These are phyloP conservation scores for Malus domestica DNA, from an alignment of 306 rosid genomes.

Conservation along the genomic window DNA sequence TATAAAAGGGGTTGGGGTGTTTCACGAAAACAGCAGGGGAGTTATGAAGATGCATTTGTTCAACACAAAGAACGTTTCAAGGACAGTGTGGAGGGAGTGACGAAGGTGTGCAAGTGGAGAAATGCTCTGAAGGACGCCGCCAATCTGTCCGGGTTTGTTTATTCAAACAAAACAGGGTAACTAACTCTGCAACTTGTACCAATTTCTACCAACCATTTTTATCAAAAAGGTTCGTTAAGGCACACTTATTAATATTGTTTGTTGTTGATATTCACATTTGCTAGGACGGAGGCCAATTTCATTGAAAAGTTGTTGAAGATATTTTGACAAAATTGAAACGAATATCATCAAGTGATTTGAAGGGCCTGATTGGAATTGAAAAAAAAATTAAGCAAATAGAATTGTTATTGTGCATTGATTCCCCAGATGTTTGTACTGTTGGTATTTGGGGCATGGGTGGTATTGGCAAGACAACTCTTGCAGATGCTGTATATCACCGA, in stretches of 20 bases:
- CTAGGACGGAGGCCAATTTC: neutral
- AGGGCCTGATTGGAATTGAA: slow-evolving; percentile 11
- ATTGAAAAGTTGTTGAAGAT: neutral
- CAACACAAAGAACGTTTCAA: neutral
- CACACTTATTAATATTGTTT: too few relatives aligned
- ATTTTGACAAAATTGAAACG: neutral
- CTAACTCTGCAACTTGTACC: too few relatives aligned
- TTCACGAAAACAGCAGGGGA: neutral
- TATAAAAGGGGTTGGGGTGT: too few relatives aligned
- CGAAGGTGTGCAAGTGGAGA: neutral
- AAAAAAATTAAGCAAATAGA: neutral
- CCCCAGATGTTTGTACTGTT: neutral
- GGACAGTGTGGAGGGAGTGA: too few relatives aligned
- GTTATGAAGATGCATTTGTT: neutral
- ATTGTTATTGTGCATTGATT: neutral
- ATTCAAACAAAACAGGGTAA: neutral
- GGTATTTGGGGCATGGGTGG: slow-evolving; percentile 27
- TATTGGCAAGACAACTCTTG: neutral
- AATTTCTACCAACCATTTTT: too few relatives aligned
- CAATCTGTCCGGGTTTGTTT: neutral
- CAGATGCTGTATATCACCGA: neutral
- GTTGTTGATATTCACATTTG: too few relatives aligned
- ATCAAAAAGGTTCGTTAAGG: too few relatives aligned
- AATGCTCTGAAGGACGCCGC: neutral
- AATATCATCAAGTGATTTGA: neutral